Percentiles rank a stretch among this genome's conserved stretches.
Conservation (phyloP, 2,329 filamentous ascomycete species). For the Pseudogymnoascus sp. region DNA sequence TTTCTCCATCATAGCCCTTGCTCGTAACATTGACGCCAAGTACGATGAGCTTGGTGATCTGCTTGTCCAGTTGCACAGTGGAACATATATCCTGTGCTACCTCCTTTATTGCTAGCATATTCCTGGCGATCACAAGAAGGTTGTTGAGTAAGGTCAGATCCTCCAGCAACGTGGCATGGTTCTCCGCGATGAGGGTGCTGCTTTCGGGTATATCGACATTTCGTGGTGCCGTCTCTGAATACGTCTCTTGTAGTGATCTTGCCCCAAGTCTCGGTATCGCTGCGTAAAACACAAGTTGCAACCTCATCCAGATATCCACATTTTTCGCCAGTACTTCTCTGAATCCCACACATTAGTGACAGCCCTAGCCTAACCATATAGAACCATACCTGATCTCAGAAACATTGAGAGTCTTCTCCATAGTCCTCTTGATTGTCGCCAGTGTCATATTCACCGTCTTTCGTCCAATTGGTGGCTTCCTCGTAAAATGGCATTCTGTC, state of each 20-base stretch:
- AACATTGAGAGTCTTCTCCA: slow-evolving; percentile 54
- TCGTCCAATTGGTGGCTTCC: slow-evolving; percentile 48
- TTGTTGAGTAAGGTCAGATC: slow-evolving; percentile 57
- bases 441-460: slow-evolving; percentile 46
- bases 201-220: slow-evolving; percentile 54
- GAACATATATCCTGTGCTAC: slow-evolving; percentile 59
- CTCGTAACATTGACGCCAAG: slow-evolving; percentile 59
- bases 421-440: slow-evolving; percentile 49
- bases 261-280: slow-evolving; percentile 53
- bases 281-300: slow-evolving; percentile 52
- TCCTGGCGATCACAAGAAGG: slow-evolving; percentile 58
- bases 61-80: slow-evolving; percentile 55
- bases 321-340: slow-evolving; percentile 55
- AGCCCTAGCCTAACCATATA: not conserved
- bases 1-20: slow-evolving; percentile 57
- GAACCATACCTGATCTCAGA: slow-evolving; percentile 47
- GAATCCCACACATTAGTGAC: not conserved
- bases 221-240: slow-evolving; percentile 44
- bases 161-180: slow-evolving; percentile 52
- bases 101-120: slow-evolving; percentile 55
- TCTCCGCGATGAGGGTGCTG: slow-evolving; percentile 53
- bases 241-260: slow-evolving; percentile 49
- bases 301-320: slow-evolving; percentile 57
- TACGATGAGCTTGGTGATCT: slow-evolving; percentile 57
- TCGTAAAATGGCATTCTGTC: slow-evolving; percentile 53